A percentile compares a stretch with the other conserved stretches of the same genome.
phyloP scores from a whole-genome alignment of 2,329 filamentous ascomycete species.

The Monosporascus ibericus region DNA sequence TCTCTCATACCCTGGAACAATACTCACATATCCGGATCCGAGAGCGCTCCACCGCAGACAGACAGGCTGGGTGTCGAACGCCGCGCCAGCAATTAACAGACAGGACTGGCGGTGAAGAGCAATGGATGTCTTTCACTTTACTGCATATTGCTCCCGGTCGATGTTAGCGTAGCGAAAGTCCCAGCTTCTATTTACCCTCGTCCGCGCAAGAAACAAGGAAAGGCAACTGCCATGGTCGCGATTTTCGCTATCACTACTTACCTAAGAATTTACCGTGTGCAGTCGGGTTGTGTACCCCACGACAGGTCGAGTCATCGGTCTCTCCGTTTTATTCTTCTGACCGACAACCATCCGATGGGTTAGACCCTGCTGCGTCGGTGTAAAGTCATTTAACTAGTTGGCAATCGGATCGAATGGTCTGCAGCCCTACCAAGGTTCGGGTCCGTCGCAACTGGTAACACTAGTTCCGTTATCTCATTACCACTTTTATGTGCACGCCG shows the following conservation, averaged over 20 bases:
- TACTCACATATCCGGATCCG: neutral
- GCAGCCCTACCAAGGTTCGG: neutral
- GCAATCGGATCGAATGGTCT: neutral
- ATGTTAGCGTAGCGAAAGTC: neutral
- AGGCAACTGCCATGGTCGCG: neutral
- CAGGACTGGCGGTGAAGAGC: neutral
- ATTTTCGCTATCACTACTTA: neutral
- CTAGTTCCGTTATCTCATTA: neutral
- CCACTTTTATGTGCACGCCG: neutral
- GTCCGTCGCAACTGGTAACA: neutral
- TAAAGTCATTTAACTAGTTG: neutral
- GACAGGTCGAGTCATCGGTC: neutral
- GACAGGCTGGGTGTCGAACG: neutral
- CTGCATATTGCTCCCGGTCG: neutral
- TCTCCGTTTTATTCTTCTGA: neutral
- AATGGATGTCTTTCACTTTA: neutral
- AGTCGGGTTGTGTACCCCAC: neutral
- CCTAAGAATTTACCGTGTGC: neutral
- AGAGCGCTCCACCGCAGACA: neutral
- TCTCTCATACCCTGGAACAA: neutral
- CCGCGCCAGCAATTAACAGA: neutral
- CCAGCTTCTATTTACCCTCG: too few species aligned
- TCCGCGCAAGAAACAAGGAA: neutral
- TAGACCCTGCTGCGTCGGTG: neutral
- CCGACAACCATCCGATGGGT: neutral